These are phyloP conservation scores for Rutstroemia sp. DNA, from an alignment of 2,329 filamentous ascomycete genomes.

Conservation along the genomic window DNA sequence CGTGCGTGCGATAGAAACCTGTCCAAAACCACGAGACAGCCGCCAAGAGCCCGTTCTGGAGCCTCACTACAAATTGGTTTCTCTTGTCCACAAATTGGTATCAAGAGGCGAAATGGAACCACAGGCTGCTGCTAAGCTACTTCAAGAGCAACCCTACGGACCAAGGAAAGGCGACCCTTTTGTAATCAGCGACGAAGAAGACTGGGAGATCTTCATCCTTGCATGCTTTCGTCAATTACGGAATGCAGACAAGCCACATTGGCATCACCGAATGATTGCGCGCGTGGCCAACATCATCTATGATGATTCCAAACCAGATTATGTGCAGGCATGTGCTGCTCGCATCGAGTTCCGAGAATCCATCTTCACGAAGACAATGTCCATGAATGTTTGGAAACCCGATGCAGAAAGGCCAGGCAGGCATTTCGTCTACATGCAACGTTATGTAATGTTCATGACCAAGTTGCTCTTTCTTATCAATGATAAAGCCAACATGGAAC, in stretches of 20 bases:
- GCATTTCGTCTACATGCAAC: constrained; percentile 67
- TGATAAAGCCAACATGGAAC: constrained; percentile 56
- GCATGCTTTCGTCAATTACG: constrained; percentile 30
- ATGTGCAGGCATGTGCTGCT: constrained; percentile 43
- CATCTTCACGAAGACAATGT: constrained; percentile 70
- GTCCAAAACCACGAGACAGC: constrained; percentile 53
- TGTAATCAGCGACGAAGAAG: constrained; percentile 30
- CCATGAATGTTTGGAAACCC: constrained; percentile 66
- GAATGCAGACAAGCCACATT: constrained; percentile 60
- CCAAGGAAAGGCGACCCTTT: constrained; percentile 25
- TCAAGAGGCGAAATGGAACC: constrained; percentile 22
- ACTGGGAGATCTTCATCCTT: constrained; percentile 55
- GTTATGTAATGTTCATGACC: constrained; percentile 61
- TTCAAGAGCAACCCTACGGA: constrained; percentile 29
- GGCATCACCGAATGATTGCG: constrained; percentile 67
- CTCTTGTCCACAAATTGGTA: constrained; percentile 60
- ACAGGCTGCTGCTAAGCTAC: constrained; percentile 29
- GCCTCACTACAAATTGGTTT: constrained; percentile 66
- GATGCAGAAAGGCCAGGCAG: constrained; percentile 62
- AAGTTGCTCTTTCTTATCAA: constrained; percentile 52
- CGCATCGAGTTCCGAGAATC: constrained; percentile 60
- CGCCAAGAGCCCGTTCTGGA: constrained; percentile 60
- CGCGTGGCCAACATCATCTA: constrained; percentile 56
- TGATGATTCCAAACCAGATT: constrained; percentile 42
- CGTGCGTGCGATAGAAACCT: constrained; percentile 49